Percentiles rank a stretch among this genome's conserved stretches.
Conservation (phyloP, 345 rosid species). For the Citrus unshiu region DNA sequence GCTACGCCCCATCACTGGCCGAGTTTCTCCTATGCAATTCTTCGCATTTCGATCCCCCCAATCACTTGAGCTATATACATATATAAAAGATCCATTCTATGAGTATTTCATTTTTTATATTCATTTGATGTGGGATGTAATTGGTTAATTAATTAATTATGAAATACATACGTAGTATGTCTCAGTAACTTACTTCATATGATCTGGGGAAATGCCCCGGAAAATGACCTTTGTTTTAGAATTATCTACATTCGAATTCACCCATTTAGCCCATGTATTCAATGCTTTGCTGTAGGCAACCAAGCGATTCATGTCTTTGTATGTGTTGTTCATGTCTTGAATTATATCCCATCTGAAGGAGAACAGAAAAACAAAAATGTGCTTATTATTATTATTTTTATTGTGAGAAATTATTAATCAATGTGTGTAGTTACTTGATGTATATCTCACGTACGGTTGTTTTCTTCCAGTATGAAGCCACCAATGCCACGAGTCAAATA, state of each 20-base stretch:
- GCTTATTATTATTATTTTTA: not conserved
- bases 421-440: not conserved
- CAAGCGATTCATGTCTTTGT: conserved; percentile 33
- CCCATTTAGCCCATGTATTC: conserved; percentile 45
- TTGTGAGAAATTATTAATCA: not conserved
- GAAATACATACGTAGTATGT: not conserved
- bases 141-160: not conserved
- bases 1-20: conserved; percentile 8
- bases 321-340: conserved; percentile 9
- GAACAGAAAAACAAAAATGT: too few species aligned
- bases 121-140: too few species aligned
- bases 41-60: conserved; percentile 25
- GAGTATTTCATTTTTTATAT: too few species aligned
- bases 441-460: conserved; percentile 43
- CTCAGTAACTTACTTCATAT: conserved; percentile 23
- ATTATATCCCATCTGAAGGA: conserved; percentile 35
- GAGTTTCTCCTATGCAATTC: conserved; percentile 31
- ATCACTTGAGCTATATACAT: conserved; percentile 23
- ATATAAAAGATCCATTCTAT: not conserved
- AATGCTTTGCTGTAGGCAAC: conserved; percentile 39
- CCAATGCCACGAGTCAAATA: conserved; percentile 92
- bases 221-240: conserved; percentile 36
- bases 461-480: conserved; percentile 76
- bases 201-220: conserved; percentile 43
- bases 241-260: conserved; percentile 22